Percentiles rank a stretch among this genome's conserved stretches.
Conservation (phyloP, 352 stramenopile genomes). For the Phytophthora sp. region DNA sequence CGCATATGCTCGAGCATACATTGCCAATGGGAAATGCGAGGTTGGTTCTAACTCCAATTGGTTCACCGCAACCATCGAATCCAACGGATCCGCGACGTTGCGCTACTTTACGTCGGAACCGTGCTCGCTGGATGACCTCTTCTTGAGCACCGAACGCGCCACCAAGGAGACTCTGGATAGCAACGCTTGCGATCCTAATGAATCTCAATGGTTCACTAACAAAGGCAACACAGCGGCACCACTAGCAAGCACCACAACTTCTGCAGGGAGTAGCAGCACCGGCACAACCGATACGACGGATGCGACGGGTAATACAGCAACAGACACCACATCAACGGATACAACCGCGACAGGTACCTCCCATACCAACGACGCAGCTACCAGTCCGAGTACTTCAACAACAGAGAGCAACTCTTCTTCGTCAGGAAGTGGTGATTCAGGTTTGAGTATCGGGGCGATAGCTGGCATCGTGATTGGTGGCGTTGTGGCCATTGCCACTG, state of each 20-base stretch:
- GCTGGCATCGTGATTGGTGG: neutral
- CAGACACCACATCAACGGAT: neutral
- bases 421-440: neutral
- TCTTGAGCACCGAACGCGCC: neutral
- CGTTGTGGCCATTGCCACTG: neutral
- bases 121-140: constrained; percentile 5
- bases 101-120: neutral
- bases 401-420: neutral
- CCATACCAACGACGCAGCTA: neutral
- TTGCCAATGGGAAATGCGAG: constrained; percentile 10
- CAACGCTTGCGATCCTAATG: neutral
- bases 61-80: neutral
- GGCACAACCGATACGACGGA: neutral
- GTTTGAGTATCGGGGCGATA: neutral
- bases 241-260: neutral
- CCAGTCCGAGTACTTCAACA: neutral
- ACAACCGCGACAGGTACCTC: neutral
- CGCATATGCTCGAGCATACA: constrained; percentile 7
- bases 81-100: constrained; percentile 3
- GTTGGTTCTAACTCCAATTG: neutral
- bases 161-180: neutral
- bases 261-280: neutral
- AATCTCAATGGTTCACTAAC: constrained; percentile 13
- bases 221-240: constrained; percentile 36
- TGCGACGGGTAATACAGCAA: neutral